A percentile compares a stretch with the other conserved stretches of the same genome.
Conservation (phyloP, 768 basidiomycete species). For the Galerina sulciceps region DNA sequence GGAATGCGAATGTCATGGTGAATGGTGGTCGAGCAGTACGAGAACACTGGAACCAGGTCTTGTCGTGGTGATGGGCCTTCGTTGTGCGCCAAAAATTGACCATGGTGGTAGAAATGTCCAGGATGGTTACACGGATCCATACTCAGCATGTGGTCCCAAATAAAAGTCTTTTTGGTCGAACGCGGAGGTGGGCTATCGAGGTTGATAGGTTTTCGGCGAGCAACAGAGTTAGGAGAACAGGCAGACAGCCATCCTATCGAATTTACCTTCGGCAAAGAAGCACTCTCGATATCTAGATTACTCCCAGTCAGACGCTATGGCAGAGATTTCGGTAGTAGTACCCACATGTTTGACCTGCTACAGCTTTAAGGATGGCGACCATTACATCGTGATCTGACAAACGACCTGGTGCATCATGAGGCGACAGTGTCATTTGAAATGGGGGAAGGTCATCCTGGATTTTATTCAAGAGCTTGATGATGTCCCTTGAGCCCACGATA, state of each 20-base stretch:
- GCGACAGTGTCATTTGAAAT: conserved; percentile 50
- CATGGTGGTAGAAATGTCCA: conserved; percentile 48
- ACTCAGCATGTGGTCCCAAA: conserved; percentile 47
- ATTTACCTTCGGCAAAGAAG: conserved; percentile 36
- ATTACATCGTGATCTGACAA: conserved; percentile 38
- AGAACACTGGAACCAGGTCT: conserved; percentile 54
- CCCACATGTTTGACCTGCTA: conserved; percentile 29
- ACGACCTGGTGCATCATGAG: conserved; percentile 47
- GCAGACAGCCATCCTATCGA: conserved; percentile 43
- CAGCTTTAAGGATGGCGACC: conserved; percentile 31
- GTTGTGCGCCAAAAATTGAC: conserved; percentile 53
- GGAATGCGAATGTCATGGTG: conserved; percentile 62
- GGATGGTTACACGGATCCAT: conserved; percentile 59
- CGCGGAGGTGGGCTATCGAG: conserved; percentile 38
- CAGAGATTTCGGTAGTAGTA: background rate
- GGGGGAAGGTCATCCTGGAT: conserved; percentile 45
- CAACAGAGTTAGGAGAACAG: conserved; percentile 41
- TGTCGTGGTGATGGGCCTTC: conserved; percentile 48
- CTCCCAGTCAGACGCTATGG: background rate
- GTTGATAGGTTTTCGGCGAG: conserved; percentile 35
- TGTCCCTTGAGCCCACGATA: conserved; percentile 31
- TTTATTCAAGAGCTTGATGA: conserved; percentile 40
- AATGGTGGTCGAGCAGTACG: conserved; percentile 50
- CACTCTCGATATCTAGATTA: conserved; percentile 28
- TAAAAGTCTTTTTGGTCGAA: conserved; percentile 46